These are phyloP conservation scores for Delitschia confertaspora DNA, from an alignment of 495 filamentous ascomycete genomes.

Conservation along the genomic window DNA sequence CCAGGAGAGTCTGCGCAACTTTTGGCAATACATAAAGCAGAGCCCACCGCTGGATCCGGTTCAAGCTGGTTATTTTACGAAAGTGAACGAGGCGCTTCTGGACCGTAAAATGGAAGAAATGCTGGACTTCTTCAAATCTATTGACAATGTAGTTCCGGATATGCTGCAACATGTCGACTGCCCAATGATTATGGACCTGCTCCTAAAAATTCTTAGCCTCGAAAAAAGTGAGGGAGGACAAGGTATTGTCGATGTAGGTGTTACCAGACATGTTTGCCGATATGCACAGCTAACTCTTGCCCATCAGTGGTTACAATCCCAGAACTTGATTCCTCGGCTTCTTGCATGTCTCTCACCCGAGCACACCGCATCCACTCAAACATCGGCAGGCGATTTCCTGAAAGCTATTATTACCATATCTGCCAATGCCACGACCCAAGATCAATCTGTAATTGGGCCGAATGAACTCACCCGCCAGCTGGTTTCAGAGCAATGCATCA, in stretches of 20 bases:
- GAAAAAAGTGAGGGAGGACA: slow-evolving; percentile 87
- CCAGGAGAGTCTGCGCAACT: slow-evolving; percentile 61
- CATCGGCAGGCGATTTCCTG: slow-evolving; percentile 92
- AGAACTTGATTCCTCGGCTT: slow-evolving; percentile 80
- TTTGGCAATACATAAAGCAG: slow-evolving; percentile 83
- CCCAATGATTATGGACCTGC: slow-evolving; percentile 96
- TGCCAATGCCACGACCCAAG: slow-evolving; percentile 94
- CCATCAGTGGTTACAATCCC: slow-evolving; percentile 78
- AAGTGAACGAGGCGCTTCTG: slow-evolving; percentile 91
- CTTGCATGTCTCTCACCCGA: slow-evolving; percentile 80
- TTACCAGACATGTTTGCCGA: background rate
- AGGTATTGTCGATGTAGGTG: slow-evolving; percentile 85
- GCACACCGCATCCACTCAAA: slow-evolving; percentile 78
- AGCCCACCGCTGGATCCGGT: slow-evolving; percentile 76
- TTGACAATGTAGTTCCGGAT: slow-evolving; percentile 70
- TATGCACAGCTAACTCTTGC: slow-evolving; percentile 9
- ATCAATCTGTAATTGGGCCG: slow-evolving; percentile 94
- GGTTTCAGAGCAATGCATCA: slow-evolving; percentile 78
- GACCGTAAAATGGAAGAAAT: slow-evolving; percentile 98
- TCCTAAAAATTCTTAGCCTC: slow-evolving; percentile 94
- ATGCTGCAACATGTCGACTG: slow-evolving; percentile 94
- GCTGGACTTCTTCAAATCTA: slow-evolving; percentile 74
- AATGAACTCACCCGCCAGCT: slow-evolving; percentile 94
- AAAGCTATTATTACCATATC: slow-evolving; percentile 99
- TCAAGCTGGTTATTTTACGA: slow-evolving; percentile 96